Evolutionary conservation across 768 basidiomycete genomes (phyloP), one percentile per base, ranked within the genome.

Genomic region (Amanita pallidorosea): DNA sequence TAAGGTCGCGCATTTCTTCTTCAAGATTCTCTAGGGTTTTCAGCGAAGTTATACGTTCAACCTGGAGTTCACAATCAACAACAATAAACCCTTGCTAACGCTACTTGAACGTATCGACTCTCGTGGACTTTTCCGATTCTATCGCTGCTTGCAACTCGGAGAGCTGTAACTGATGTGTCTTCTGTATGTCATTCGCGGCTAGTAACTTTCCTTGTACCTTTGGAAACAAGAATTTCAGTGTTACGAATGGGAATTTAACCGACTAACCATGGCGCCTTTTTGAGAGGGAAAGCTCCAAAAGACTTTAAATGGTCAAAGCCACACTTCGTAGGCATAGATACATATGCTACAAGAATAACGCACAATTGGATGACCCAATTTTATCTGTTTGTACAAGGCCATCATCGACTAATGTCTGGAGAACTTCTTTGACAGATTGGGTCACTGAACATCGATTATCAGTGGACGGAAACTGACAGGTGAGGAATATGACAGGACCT

Each of bases 221-320:
- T 57, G 23, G 45, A 18, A n/a, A 36, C 45, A 29, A n/a, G 20
- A 37, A 11, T 31, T 29, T 51, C 22, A 38, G 51, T 13, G 18
- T 22, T 43, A 7, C 20, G n/a, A 31, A 5, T 22, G 20, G 9
- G 7, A 1, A 8, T 31, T 13, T 38, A 29, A 7, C 58, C 49
- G 38, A 20, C 65, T 20, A 53, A 92, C 92, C 59, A 82, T 73
- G 7, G 84, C 79, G 4, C 92, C 91, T 42, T 80, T 78, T 53
- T 93, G 88, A 1, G 89, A 92, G 13, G 92, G 92, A 63, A 96
- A 95, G 60, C 88, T 88, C 93, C 93, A 96, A 64, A 89, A 95
- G 67, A 94, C 92, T 94, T 54, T 17, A 18, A 25, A 31, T 4
- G 31, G 4, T 31, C 31, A 33, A 23, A 31, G 31, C 17, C 49